Evolutionary conservation across 176 grass and related monocot genomes (phyloP).

Genomic region (Bromus sterilis): DNA sequence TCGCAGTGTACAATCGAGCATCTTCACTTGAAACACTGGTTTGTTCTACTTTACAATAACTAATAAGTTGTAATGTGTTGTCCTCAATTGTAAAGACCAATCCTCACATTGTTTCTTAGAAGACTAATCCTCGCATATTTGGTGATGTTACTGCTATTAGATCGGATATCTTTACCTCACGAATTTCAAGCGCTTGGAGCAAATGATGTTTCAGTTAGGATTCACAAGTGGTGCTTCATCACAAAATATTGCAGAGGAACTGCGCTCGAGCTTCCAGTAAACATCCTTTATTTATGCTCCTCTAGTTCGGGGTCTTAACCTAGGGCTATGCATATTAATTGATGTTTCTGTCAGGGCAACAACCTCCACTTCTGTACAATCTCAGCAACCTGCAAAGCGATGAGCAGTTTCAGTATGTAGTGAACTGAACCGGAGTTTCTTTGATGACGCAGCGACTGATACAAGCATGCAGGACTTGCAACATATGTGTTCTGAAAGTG

Average conservation of each 20-base stretch:
- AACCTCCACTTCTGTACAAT: not conserved
- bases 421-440: not conserved
- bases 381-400: slow-evolving; percentile 4
- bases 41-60: not conserved
- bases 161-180: slow-evolving; percentile 93
- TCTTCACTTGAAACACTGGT: slow-evolving; percentile 98
- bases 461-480: not conserved
- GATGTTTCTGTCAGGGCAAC: slow-evolving; percentile 26
- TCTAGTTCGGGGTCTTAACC: not conserved
- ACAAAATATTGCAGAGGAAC: slow-evolving; percentile 68
- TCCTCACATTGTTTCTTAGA: not conserved
- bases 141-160: slow-evolving; percentile 31
- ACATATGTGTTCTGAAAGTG: not conserved
- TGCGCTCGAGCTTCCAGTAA: slow-evolving; percentile 53
- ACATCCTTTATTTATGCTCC: slow-evolving; percentile 14
- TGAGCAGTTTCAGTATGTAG: not conserved
- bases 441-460: not conserved
- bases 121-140: not conserved
- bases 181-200: slow-evolving; percentile 80
- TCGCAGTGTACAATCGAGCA: slow-evolving; percentile 81
- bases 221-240: slow-evolving; percentile 91
- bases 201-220: slow-evolving; percentile 87
- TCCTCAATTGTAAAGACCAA: not conserved
- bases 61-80: not conserved
- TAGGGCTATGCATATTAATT: not conserved